phyloP scores from a whole-genome alignment of 140 eudicot genomes.

The Anethum foeniculum region DNA sequence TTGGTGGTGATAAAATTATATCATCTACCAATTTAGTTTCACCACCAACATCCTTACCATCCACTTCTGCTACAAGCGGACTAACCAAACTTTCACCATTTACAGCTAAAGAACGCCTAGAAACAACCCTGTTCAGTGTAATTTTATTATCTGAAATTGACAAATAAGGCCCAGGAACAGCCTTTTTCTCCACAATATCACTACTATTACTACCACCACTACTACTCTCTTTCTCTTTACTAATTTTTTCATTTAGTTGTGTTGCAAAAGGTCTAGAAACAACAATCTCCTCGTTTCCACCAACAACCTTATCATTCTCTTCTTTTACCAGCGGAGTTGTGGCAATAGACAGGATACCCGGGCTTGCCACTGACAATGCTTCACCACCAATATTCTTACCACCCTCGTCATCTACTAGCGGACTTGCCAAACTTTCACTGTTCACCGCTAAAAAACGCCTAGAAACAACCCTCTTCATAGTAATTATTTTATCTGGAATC shows the following conservation, averaged over 20 bases:
- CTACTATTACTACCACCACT: background rate
- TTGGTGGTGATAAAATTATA: slow-evolving; percentile 7
- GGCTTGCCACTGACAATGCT: slow-evolving; percentile 9
- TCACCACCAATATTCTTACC: slow-evolving; percentile 11
- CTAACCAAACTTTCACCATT: slow-evolving; percentile 22
- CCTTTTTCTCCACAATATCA: background rate
- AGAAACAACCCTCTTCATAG: slow-evolving; percentile 15
- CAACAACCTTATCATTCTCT: slow-evolving; percentile 8
- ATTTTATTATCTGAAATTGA: slow-evolving; percentile 26
- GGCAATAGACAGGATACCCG: slow-evolving; percentile 39
- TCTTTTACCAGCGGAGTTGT: background rate
- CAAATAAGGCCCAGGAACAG: background rate
- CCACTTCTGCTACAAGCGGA: slow-evolving; percentile 1
- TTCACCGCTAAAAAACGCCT: slow-evolving; percentile 26
- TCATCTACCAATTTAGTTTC: background rate
- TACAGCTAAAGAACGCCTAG: slow-evolving; percentile 24
- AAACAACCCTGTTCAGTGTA: slow-evolving; percentile 15
- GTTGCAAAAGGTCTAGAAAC: slow-evolving; percentile 25
- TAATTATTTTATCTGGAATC: slow-evolving; percentile 26
- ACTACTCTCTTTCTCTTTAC: background rate
- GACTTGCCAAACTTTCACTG: slow-evolving; percentile 21
- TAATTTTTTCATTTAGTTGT: slow-evolving; percentile 22
- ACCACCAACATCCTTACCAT: slow-evolving; percentile 4
- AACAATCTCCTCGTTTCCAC: slow-evolving; percentile 12
- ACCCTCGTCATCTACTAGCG: slow-evolving; percentile 2